Conservation (phyloP, 768 basidiomycete genomes). For the Bullera alba region DNA sequence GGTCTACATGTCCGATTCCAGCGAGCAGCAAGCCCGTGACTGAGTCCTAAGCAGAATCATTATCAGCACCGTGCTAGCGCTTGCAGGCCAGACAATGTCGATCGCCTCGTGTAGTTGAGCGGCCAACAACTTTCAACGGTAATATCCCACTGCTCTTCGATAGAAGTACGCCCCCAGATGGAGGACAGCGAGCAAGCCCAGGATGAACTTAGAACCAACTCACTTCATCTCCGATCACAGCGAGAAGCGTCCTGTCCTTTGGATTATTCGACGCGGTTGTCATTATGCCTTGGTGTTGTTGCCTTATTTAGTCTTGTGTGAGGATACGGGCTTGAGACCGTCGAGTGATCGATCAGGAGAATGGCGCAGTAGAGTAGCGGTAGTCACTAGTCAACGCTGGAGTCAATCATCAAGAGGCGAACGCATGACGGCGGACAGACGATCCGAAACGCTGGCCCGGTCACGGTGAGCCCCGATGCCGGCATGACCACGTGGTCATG, state of each 20-base stretch:
- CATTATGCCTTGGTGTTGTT: slow-evolving; percentile 7
- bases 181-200: not conserved
- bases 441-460: too few species aligned
- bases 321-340: too few species aligned
- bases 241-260: slow-evolving; percentile 70
- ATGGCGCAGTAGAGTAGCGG: not conserved
- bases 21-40: slow-evolving; percentile 93
- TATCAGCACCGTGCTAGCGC: not conserved
- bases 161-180: not conserved
- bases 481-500: too few species aligned
- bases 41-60: slow-evolving; percentile 62
- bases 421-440: too few species aligned
- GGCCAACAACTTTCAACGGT: not conserved
- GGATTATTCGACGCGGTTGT: slow-evolving; percentile 21
- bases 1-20: slow-evolving; percentile 84
- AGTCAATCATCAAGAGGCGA: not conserved
- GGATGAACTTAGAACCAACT: slow-evolving; percentile 8
- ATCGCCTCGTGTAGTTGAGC: slow-evolving; percentile 1
- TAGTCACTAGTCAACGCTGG: not conserved
- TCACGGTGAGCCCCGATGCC: too few species aligned
- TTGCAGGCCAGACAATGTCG: not conserved
- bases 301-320: too few species aligned
- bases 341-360: not conserved
- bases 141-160: too few species aligned
- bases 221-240: slow-evolving; percentile 97